Evolutionary conservation across 148 eudicot genomes (phyloP), one percentile per base, ranked within the genome.

Genomic region (Pharnaceum exiguum): DNA sequence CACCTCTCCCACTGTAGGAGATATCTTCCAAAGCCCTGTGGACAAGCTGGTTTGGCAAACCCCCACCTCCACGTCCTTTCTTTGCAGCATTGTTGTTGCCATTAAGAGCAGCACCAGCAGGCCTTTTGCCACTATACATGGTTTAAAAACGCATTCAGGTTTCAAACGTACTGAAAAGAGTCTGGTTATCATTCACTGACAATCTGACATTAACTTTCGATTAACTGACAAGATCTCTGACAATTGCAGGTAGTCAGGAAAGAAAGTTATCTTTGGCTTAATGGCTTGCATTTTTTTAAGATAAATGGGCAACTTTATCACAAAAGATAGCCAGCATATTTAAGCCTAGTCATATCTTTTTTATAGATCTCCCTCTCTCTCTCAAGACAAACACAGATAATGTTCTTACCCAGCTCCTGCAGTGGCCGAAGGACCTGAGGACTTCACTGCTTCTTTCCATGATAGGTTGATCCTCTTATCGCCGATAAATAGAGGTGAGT

Each of bases 391-490:
- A 36, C 24, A 16, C 19, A 7, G 44, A 5, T 18, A 49, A 35
- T 28, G 47, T 53, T 32, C 78, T 75, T 77, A 89, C 96, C 94
- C 84, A 43, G 81, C 58, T 27, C 62, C 66, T 51, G 70, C 33
- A 9, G 78, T 35, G 35, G 66, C 55, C 42, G 87, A 58, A 56
- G 77, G 57, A 6, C 50, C 63, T 13, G 82, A 39, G 46, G 85
- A 55, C 71, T 81, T 89, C 16, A 42, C 71, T 45, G 75, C 67
- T 69, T 85, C 96, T 74, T 85, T 89, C 94, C 96, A 89, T 22
- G 94, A 89, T 56, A 85, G 67, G 65, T 81, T 85, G 58, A 89
- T 77, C 63, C 67, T 81, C 77, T 86, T 89, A 67, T 89, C 96
- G 48, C 90, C 86, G 28, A 83, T 77, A 66, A 89, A 89, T 31